Evolutionary conservation across 2,329 filamentous ascomycete species (phyloP).

Genomic region (Monilinia fructigena): DNA sequence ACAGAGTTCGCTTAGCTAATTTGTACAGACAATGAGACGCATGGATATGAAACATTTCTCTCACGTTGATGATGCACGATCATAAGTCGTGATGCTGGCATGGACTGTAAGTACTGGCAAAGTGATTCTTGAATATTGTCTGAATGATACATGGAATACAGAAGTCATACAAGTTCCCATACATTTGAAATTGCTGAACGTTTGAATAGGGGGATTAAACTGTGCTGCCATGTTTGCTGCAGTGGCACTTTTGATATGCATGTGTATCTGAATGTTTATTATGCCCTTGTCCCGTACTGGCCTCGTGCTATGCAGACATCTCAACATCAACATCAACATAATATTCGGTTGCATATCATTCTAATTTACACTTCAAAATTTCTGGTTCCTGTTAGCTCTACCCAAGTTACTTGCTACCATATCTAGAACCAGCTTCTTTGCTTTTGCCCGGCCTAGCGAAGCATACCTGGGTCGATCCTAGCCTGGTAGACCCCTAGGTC

Average conservation of each 20-base stretch:
- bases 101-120: neutral
- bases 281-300: neutral
- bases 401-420: neutral
- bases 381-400: neutral
- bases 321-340: constrained; percentile 2
- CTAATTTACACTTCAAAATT: neutral
- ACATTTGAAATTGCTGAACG: neutral
- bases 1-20: neutral
- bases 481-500: neutral
- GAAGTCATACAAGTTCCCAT: constrained; percentile 8
- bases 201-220: neutral
- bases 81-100: constrained; percentile 15
- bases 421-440: neutral
- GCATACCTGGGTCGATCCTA: neutral
- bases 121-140: neutral
- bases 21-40: constrained; percentile 1
- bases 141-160: neutral
- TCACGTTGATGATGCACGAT: constrained; percentile 7
- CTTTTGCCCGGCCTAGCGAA: neutral
- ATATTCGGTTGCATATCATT: neutral
- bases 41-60: constrained; percentile 7
- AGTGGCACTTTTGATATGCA: constrained; percentile 3
- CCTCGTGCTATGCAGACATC: neutral
- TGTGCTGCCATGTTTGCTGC: constrained; percentile 4
- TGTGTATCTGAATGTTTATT: neutral